Conservation (phyloP, 495 filamentous ascomycete genomes). For the Aspergillus ostianus region DNA sequence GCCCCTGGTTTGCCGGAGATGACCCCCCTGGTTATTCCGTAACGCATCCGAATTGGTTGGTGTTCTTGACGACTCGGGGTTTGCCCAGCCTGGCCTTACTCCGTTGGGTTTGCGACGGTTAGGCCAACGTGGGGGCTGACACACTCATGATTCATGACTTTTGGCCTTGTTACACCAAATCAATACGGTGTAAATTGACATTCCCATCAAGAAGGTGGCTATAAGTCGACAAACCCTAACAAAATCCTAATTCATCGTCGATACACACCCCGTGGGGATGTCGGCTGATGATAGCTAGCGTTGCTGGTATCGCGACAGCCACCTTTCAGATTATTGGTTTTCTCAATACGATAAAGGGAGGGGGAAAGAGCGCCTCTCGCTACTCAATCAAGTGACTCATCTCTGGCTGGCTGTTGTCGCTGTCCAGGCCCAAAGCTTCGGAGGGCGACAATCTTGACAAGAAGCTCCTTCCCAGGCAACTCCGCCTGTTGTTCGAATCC, state of each 20-base stretch:
- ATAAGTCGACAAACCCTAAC: neutral
- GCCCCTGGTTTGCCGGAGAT: neutral
- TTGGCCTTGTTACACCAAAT: neutral
- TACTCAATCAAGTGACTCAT: neutral
- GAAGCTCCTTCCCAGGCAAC: neutral
- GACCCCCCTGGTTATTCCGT: neutral
- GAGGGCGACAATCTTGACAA: neutral
- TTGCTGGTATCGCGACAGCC: neutral
- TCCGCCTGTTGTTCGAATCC: neutral
- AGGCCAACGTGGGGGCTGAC: neutral
- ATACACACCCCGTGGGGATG: neutral
- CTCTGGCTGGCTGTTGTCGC: neutral
- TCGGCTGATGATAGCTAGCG: neutral
- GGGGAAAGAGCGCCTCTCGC: neutral
- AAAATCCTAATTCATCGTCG: neutral
- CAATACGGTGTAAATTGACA: neutral
- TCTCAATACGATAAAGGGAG: neutral
- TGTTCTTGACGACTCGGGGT: neutral
- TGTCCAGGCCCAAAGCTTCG: neutral
- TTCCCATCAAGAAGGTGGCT: neutral
- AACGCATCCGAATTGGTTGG: neutral
- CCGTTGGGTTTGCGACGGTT: neutral
- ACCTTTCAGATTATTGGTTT: neutral
- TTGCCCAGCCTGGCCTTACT: neutral
- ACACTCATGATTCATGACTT: neutral